Conservation (phyloP, 164 flowering plant species). For the Stephania japonica region DNA sequence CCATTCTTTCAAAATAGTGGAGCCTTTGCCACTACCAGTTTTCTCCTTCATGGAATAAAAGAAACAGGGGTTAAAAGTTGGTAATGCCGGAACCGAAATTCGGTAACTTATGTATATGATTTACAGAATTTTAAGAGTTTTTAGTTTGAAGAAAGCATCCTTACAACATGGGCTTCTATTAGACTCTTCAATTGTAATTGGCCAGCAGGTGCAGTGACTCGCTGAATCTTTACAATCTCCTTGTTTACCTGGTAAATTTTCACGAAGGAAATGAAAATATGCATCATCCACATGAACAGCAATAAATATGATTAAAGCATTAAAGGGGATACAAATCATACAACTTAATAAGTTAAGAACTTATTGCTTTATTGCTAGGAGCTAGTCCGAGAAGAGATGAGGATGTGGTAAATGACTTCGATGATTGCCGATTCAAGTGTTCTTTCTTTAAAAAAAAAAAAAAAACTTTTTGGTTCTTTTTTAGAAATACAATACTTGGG, state of each 20-base stretch:
- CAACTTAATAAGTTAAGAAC: neutral
- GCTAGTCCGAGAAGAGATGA: neutral
- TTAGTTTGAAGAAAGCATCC: constrained; percentile 17
- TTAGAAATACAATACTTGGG: neutral
- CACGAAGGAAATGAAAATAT: neutral
- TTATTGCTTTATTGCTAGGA: too few relatives aligned
- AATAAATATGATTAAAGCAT: neutral
- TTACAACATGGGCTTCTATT: constrained; percentile 93
- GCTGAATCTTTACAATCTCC: constrained; percentile 94
- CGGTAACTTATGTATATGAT: neutral
- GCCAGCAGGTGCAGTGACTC: constrained; percentile 87
- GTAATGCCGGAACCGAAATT: neutral
- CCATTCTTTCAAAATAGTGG: constrained; percentile 77
- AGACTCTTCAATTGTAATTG: constrained; percentile 91
- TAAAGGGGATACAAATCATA: neutral
- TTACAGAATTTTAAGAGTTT: neutral
- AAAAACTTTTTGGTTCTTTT: too few relatives aligned
- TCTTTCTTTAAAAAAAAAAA: too few relatives aligned
- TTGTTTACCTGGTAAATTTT: constrained; percentile 55
- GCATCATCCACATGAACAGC: neutral
- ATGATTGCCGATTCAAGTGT: neutral
- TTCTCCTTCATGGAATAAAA: constrained; percentile 56
- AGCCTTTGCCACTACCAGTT: constrained; percentile 91
- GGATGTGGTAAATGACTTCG: neutral
- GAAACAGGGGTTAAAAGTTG: neutral